Evolutionary conservation across 164 flowering plant genomes (phyloP), one percentile per base, ranked within the genome.

Genomic region (Sextonia rubra): DNA sequence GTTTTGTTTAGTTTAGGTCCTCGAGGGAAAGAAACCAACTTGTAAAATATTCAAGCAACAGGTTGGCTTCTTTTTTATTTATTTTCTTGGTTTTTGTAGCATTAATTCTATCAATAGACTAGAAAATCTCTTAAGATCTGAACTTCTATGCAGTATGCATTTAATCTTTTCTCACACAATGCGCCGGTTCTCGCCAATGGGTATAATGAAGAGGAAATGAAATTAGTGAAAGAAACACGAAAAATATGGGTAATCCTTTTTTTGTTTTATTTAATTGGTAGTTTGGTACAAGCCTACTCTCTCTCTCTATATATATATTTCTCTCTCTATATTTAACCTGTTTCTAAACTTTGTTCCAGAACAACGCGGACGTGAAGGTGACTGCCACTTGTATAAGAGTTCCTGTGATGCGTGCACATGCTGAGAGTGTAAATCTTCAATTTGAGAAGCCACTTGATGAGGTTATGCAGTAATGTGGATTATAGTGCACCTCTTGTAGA

Each of bases 341-440:
- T 64, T 2, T 6, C 49, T 48, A 7, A 66, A 55, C 17, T 74
- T 68, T 9, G 48, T 22, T 81, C 74, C 81, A 95, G 98, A 90
- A 86, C 80, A 90, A 91, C 80, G 67, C 12, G 62, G 69, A 87
- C 82, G 89, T 93, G 69, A 90, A 86, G 83, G 94, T 96, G 69
- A 91, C 98, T 67, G 97, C 98, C 55, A 96, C 99, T 55, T 96
- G 99, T 74, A 92, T 96, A 71, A 77, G 98, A 73, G 99, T 96
- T 73, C 99, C 99, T 62, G 98, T 96, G 60, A 93, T 93, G 99
- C 98, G 99, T 78, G 99, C 99, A 17, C 99, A 96, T 83, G 97
- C 97, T 66, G 99, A 96, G 86, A 89, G 95, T 79, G 85, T 91
- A 44, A 96, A 96, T 80, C 95, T 96, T 70, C 91, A 93, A 80